phyloP scores from a whole-genome alignment of 2,329 filamentous ascomycete species.

The Neofusicoccum laricinum region DNA sequence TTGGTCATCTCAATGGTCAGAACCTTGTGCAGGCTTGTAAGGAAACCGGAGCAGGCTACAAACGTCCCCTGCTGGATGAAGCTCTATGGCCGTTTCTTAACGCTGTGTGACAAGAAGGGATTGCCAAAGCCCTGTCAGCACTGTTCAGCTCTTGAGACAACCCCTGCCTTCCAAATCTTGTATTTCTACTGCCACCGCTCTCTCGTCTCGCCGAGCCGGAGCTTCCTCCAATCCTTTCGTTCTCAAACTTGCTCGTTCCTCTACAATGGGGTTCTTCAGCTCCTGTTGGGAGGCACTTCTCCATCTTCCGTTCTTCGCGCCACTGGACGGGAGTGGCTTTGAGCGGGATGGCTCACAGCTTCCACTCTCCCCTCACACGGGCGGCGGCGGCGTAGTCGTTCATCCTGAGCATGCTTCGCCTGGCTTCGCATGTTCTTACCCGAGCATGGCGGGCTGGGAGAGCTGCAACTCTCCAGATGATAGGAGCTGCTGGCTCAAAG shows the following conservation, averaged over 20 bases:
- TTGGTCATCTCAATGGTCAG: neutral
- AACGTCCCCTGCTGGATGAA: neutral
- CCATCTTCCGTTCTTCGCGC: conserved; percentile 8
- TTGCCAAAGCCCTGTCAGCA: neutral
- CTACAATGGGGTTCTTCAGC: conserved; percentile 13
- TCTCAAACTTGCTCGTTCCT: neutral
- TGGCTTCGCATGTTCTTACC: conserved; percentile 24
- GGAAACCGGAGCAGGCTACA: neutral
- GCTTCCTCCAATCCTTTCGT: neutral
- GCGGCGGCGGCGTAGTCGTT: neutral
- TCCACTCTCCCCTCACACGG: neutral
- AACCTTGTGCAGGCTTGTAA: neutral
- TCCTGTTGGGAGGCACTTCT: conserved; percentile 8
- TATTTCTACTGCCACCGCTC: conserved; percentile 8
- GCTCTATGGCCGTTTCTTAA: neutral
- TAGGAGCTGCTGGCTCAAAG: conserved; percentile 27
- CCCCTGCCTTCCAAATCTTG: neutral
- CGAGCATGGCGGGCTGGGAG: conserved; percentile 20
- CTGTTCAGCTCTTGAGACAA: conserved; percentile 5
- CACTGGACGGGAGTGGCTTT: neutral
- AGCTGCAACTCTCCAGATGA: conserved; percentile 23
- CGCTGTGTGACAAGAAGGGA: neutral
- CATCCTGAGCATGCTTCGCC: conserved; percentile 7
- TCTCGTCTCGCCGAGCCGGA: neutral
- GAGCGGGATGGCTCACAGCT: conserved; percentile 4